Base-by-base conservation (phyloP, 176 grass and related monocot genomes). In the Lolium perenne region DNA sequence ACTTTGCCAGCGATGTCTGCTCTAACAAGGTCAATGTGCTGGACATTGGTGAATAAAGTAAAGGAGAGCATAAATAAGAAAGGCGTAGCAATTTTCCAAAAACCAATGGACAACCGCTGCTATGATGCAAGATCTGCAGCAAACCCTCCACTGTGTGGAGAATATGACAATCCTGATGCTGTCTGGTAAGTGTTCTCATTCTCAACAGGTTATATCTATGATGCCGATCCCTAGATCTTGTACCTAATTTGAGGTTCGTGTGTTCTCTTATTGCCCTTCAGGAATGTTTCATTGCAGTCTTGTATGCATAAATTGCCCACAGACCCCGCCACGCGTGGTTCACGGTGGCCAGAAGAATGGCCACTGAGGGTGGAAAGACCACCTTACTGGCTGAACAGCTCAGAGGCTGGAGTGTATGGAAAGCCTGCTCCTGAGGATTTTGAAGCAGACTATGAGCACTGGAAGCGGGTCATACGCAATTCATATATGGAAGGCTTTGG, bases 11-110 rank as follows among this genome's bases (percentile, higher is more conserved):
- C 88, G 2, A 97, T 97, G 90, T 92, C 84, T 80, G 68, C 73
- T 58, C 86, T 97, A 61, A 92, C 88, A 78, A 92, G 86, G 68
- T 92, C 95, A 48, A 97, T 97, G 92, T 97, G 92, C 81, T 97
- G 92, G 95, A 80, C 91, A 72, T 72, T 95, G 85, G 87, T 95
- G 41, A 97, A 82, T 54, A 95, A 81, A 89, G 92, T 88, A 58
- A 95, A 91, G 70, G 92, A 94, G 74, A 94, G 75, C 49, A 9
- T 94, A 84, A 92, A 97, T 67, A 13, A 74, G 86, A 88, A 94
- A 35, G 90, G 95, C 38, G 46, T 91, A 77, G 90, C 92, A 12
- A 91, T 97, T 81, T 97, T 89, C 77, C 85, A 80, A 82, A 97
- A 97, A 53, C 90, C 95, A 57, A 87, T 70, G 51, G 88, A 91